phyloP scores from a whole-genome alignment of 345 rosid species.

The Microcos paniculata region DNA sequence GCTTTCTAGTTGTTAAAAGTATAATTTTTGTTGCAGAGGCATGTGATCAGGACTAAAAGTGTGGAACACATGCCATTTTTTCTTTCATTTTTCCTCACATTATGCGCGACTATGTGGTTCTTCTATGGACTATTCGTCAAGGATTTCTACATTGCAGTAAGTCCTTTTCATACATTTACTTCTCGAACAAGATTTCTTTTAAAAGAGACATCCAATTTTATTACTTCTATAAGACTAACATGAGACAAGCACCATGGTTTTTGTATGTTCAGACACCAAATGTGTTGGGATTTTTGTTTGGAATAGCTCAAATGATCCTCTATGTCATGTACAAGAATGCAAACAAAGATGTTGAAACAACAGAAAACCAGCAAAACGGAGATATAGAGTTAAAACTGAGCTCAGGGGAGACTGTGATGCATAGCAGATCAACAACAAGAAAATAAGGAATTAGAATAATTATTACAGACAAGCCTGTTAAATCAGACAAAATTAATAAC shows the following conservation, averaged over 20 bases:
- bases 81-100: constrained; percentile 65
- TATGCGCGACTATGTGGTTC: constrained; percentile 86
- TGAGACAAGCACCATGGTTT: neutral
- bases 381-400: no score
- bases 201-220: neutral
- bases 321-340: constrained; percentile 56
- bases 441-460: no score
- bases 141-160: constrained; percentile 76
- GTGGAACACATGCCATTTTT: constrained; percentile 89
- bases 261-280: constrained; percentile 49
- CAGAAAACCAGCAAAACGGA: neutral
- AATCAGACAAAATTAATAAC: no score
- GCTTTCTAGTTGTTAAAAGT: neutral
- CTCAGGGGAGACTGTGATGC: neutral
- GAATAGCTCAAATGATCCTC: constrained; percentile 69
- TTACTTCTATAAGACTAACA: neutral
- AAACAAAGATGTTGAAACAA: constrained; percentile 17
- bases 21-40: constrained; percentile 42
- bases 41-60: constrained; percentile 73
- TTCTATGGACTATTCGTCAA: constrained; percentile 67
- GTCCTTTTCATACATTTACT: constrained; percentile 8
- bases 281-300: constrained; percentile 50
- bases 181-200: neutral
- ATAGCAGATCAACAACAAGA: no score
- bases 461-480: no score